A percentile compares a stretch with the other conserved stretches of the same genome.
phyloP scores from a whole-genome alignment of 306 rosid genomes.

The Adenanthera pavonina region DNA sequence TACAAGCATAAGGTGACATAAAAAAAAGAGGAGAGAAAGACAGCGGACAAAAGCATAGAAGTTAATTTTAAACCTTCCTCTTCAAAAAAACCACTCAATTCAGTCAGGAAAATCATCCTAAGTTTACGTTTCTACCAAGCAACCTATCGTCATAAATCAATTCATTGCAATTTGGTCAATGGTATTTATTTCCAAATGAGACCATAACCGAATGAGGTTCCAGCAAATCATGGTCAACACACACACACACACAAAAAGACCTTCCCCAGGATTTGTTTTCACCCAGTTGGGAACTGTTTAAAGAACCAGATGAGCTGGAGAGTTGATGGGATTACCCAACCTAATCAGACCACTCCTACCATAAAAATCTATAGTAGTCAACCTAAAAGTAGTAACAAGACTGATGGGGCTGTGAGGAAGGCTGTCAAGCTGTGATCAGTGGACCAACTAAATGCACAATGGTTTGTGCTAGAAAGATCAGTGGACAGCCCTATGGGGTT shows the following conservation, averaged over 20 bases:
- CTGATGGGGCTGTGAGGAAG: neutral
- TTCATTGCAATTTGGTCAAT: neutral
- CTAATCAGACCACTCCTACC: no score
- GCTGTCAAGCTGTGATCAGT: neutral
- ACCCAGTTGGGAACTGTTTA: neutral
- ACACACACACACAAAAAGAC: neutral
- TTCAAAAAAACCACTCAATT: neutral
- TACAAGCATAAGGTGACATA: neutral
- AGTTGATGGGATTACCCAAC: no score
- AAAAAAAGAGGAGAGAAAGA: neutral
- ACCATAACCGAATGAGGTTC: neutral
- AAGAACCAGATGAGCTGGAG: neutral
- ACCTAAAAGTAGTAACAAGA: neutral
- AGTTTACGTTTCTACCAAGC: neutral
- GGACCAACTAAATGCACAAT: neutral
- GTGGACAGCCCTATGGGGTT: neutral
- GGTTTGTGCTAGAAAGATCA: neutral
- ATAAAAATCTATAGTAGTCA: no score
- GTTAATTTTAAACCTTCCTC: constrained; percentile 22
- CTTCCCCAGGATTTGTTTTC: neutral
- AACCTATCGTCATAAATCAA: constrained; percentile 8
- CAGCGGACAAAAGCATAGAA: neutral
- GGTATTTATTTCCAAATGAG: neutral
- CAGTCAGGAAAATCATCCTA: neutral
- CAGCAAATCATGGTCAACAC: neutral